Percentiles rank a stretch among this genome's conserved stretches.
phyloP scores from a whole-genome alignment of 208 protist species.

The Porcisia hertigi region DNA sequence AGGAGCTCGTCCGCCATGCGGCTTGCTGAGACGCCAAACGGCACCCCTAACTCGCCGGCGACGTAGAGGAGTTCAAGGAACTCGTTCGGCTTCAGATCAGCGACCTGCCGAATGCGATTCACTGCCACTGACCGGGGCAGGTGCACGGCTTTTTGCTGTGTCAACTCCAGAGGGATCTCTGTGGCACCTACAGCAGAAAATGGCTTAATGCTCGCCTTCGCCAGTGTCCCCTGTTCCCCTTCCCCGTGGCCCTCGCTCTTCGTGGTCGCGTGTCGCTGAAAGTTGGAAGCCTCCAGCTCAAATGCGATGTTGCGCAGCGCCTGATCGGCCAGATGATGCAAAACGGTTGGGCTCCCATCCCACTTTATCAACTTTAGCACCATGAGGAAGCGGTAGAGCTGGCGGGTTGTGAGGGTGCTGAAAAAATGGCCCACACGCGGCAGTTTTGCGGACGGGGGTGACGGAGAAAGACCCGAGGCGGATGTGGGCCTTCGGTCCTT shows the following conservation, averaged over 20 bases:
- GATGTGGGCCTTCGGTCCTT: neutral
- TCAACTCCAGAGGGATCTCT: neutral
- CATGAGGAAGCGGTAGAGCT: slow-evolving; percentile 68
- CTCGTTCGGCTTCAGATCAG: slow-evolving; percentile 42
- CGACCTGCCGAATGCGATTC: slow-evolving; percentile 37
- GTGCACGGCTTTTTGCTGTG: neutral
- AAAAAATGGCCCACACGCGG: slow-evolving; percentile 62
- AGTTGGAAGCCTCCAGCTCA: slow-evolving; percentile 52
- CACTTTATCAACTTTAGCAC: slow-evolving; percentile 61
- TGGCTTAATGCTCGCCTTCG: neutral
- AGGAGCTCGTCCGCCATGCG: slow-evolving; percentile 54
- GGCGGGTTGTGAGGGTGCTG: slow-evolving; percentile 72
- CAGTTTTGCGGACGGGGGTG: neutral
- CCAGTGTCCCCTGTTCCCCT: neutral
- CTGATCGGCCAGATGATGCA: slow-evolving; percentile 68
- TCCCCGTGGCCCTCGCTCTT: no score
- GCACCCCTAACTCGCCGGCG: slow-evolving; percentile 58
- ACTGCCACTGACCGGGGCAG: slow-evolving; percentile 14
- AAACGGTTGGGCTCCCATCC: slow-evolving; percentile 35
- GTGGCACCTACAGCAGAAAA: neutral
- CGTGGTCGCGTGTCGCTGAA: neutral
- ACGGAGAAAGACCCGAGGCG: neutral
- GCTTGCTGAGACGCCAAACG: slow-evolving; percentile 44
- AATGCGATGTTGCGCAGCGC: slow-evolving; percentile 80
- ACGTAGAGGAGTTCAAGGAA: slow-evolving; percentile 65